Evolutionary conservation across 306 rosid species (phyloP), one percentile per base, ranked within the genome.

Genomic region (Trifolium fragiferum): DNA sequence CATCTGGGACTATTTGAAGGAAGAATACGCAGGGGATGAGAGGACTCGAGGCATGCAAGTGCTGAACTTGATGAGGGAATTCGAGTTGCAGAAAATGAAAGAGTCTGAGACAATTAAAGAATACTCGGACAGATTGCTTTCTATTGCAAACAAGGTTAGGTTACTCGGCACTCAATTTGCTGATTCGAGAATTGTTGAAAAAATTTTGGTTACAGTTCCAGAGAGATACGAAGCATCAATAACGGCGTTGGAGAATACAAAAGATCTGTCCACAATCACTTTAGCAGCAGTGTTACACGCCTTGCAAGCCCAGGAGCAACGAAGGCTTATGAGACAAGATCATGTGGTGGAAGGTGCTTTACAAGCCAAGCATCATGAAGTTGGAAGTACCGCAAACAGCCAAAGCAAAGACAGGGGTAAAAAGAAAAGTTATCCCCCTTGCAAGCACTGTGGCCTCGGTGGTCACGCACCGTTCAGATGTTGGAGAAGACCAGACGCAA

Each of bases 141-240:
- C 30, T 2, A 23, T 57, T 57, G 63, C 16, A 9, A 57, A 57
- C 63, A 57, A 23, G 63, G n/a, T 57, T 7, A 57, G 37, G 7
- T 23, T 21, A 23, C 25, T 57, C 3, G 63, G n/a, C 16, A 57
- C 10, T 57, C 7, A 57, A 10, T 57, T 23, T 4, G 6, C 16
- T 25, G 63, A 57, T 57, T 57, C 63, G 6, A 57, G 1, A 57
- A 54, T 54, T 18, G 30, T 54, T 2, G 61, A 20, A 15, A 47
- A 47, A 44, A 44, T 0, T 2, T n/a, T 47, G 8, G 59, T 51
- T 51, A 16, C 12, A 10, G 32, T 54, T 14, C 32, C 32, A 7
- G 37, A 57, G 63, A 57, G 63, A 27, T 57, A 23, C 23, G 63
- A 57, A 57, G 63, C 63, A 23, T 57, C 63, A 21, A 57, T 57